Base-by-base conservation (phyloP, 2,329 filamentous ascomycete species). In the Fusarium buharicum region DNA sequence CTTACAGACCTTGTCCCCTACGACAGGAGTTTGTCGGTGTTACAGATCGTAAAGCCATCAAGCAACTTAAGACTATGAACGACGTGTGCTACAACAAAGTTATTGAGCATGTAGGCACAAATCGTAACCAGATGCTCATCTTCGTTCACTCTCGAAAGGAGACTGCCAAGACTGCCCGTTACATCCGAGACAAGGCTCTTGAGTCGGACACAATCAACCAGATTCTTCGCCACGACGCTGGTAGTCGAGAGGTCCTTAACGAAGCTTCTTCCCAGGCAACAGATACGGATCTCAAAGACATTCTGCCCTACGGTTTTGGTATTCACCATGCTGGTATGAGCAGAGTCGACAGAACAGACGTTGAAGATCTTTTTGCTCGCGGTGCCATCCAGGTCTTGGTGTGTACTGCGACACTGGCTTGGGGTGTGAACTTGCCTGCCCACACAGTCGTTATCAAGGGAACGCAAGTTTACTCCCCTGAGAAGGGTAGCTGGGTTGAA, bases 381-480 rank as follows among this genome's bases (percentile, higher is more conserved):
- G 94, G 94, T 60, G 88, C 91, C 28, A 92, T 99, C 33, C 93
- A 97, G 74, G 95, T 99, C 2, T 87, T 99, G 46, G 94, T 98
- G 31, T 98, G 93, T 77, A 99, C 95, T 34, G 94, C 96, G 34
- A 99, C 95, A n/a, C 82, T 99, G 49, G 95, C 95, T 20, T 99
- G 95, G 95, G 95, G 95, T 86, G 95, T 99, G 73, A 99, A 99
- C 77, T 80, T 99, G 73, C 95, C 95, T 5, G 95, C 95, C 3
- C 95, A 99, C 73, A 98, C 95, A 1, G 95, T 99, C 72, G 94
- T 99, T 73, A 99, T 99, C 81, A 99, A 99, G 78, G 95, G 95
- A 51, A 99, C 95, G 1, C 93, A 97, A 73, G 90, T 99, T 17
- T 99, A 99, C 78, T 98, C 95, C 0, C 95, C 95, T 0, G 95